Base-by-base conservation (phyloP, 768 basidiomycete genomes). In the Suillus hirtellus region DNA sequence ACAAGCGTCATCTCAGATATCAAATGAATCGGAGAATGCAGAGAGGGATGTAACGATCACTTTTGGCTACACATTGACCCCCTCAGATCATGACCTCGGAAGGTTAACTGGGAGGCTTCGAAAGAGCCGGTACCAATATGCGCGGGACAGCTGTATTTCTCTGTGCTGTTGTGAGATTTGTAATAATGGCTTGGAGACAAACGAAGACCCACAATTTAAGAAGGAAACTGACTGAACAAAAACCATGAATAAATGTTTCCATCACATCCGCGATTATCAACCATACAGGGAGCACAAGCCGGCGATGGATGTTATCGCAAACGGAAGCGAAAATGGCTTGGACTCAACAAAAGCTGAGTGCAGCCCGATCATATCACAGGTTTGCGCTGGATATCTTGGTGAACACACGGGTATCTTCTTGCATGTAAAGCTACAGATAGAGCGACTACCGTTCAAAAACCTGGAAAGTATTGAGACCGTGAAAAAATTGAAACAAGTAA, bases 31-130 rank as follows among this genome's bases (percentile, higher is more conserved):
- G 64, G 65, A 61, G 69, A 71, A 64, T 60, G 50, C 46, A 65
- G 53, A 40, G 64, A 62, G 61, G 66, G 69, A 61, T 61, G 46
- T 54, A 65, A 65, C 38, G 17, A 64, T 79, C 66, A 21, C 68
- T 87, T 60, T 87, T 78, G 86, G 86, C 86, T 86, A 73, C 85
- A 81, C 59, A 79, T 87, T 87, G 86, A 87, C 86, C 86, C 81
- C 78, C 69, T 70, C 74, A 71, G 76, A 77, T 72, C 80, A 82
- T 76, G 68, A 76, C 78, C 72, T 63, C 55, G 14, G 34, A 50
- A 60, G 77, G 78, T 76, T 74, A 73, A 76, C 72, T 67, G 74
- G 67, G 63, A 82, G 80, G 84, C 84, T 85, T 85, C 84, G 84
- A 85, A 73, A 81, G 84, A 83, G 84, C 84, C 84, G 65, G 62